phyloP scores from a whole-genome alignment of 768 basidiomycete genomes.

The Terana coerulea region DNA sequence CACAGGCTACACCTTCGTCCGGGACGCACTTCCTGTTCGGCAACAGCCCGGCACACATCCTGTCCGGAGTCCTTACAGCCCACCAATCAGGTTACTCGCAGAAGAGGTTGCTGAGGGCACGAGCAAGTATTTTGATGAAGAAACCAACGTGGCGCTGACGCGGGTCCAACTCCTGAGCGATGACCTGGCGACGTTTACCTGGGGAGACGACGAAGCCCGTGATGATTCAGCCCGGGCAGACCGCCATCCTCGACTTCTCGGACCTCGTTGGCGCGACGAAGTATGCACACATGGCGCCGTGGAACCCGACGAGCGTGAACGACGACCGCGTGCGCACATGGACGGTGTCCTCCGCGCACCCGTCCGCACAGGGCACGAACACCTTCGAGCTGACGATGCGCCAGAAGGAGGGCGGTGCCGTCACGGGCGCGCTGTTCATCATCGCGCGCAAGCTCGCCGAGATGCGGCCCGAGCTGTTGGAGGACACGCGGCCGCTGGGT shows the following conservation, averaged over 20 bases:
- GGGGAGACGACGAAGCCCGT: conserved; percentile 33
- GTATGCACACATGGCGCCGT: conserved; percentile 51
- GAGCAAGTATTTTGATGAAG: conserved; percentile 24
- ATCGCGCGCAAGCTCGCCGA: conserved; percentile 41
- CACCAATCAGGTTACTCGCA: conserved; percentile 48
- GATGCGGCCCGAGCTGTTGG: conserved; percentile 37
- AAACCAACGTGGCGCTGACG: conserved; percentile 33
- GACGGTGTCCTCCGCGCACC: conserved; percentile 46
- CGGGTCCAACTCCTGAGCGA: conserved; percentile 32
- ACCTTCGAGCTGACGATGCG: conserved; percentile 51
- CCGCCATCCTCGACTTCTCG: conserved; percentile 51
- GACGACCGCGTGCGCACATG: conserved; percentile 65
- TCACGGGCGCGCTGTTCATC: conserved; percentile 53
- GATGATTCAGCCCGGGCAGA: conserved; percentile 40
- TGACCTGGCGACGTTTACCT: conserved; percentile 54
- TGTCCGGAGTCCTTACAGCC: conserved; percentile 51
- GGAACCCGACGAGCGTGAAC: conserved; percentile 42
- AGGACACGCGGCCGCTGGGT: conserved; percentile 34
- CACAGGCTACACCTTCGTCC: conserved; percentile 51
- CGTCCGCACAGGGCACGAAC: conserved; percentile 15
- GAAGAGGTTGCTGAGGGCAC: conserved; percentile 36
- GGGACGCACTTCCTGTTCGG: conserved; percentile 51
- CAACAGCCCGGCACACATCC: conserved; percentile 31
- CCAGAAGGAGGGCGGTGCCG: conserved; percentile 45
- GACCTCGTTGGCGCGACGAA: conserved; percentile 42